A percentile compares a stretch with the other conserved stretches of the same genome.
Evolutionary conservation across 1,284 basidiomycete genomes (phyloP).

Genomic region (Ceratobasidium papillatum): DNA sequence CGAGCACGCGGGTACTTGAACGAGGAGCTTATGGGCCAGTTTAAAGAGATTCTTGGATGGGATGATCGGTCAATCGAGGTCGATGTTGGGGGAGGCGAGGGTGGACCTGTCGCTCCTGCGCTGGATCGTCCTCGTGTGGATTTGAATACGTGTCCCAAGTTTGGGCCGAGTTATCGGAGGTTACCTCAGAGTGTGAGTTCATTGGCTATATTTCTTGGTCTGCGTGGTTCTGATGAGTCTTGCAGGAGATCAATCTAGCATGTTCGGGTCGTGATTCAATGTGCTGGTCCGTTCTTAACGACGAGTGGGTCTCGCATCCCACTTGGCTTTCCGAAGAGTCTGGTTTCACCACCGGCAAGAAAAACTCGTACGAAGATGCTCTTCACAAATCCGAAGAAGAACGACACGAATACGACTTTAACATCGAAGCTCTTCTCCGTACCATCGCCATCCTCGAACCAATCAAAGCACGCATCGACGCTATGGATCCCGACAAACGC

Average conservation of each 20-base stretch:
- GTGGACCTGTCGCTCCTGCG: constrained; percentile 74
- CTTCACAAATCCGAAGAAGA: constrained; percentile 98
- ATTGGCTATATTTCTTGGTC: constrained; percentile 44
- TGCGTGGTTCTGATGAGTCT: constrained; percentile 17
- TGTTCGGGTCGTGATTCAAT: constrained; percentile 96
- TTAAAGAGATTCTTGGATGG: constrained; percentile 88
- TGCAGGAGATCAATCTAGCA: constrained; percentile 85
- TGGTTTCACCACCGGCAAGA: constrained; percentile 94
- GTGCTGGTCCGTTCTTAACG: constrained; percentile 96
- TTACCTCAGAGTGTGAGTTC: constrained; percentile 84
- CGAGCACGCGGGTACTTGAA: constrained; percentile 81
- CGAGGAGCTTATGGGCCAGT: constrained; percentile 82
- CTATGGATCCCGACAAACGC: constrained; percentile 91
- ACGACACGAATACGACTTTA: constrained; percentile 97
- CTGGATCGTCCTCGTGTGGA: constrained; percentile 66
- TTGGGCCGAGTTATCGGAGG: constrained; percentile 92
- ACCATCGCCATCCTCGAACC: constrained; percentile 95
- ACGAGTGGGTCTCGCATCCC: constrained; percentile 96
- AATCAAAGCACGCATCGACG: constrained; percentile 83
- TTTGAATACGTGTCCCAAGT: constrained; percentile 54
- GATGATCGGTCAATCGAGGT: constrained; percentile 58
- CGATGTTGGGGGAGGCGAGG: constrained; percentile 64
- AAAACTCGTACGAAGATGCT: constrained; percentile 96
- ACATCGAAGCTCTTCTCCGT: constrained; percentile 90
- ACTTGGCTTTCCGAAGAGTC: constrained; percentile 97